These are phyloP conservation scores for Panus rudis DNA, from an alignment of 768 basidiomycete species.

Conservation along the genomic window DNA sequence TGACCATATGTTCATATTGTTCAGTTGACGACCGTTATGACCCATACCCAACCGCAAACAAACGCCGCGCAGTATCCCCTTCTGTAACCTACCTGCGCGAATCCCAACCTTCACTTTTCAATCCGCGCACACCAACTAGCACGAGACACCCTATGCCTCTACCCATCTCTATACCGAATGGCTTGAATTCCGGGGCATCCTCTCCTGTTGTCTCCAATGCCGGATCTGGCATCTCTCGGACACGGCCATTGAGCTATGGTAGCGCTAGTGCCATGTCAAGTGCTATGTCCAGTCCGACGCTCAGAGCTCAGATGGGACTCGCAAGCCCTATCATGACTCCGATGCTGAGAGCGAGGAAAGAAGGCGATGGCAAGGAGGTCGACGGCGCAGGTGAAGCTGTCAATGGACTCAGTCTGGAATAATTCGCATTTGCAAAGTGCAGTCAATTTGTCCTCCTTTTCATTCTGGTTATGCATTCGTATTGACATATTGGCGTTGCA, in stretches of 20 bases:
- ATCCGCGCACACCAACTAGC: conserved; percentile 36
- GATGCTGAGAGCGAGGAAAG: conserved; percentile 42
- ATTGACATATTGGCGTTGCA: neutral
- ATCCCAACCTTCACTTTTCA: conserved; percentile 45
- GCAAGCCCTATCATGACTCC: conserved; percentile 74
- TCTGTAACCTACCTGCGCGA: conserved; percentile 66
- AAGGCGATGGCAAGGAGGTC: conserved; percentile 50
- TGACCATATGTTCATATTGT: conserved; percentile 8
- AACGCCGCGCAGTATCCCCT: conserved; percentile 79
- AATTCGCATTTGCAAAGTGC: conserved; percentile 1
- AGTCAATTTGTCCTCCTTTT: neutral
- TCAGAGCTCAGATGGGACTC: conserved; percentile 63
- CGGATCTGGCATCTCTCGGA: conserved; percentile 29
- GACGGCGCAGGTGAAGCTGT: conserved; percentile 79
- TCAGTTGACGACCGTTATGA: conserved; percentile 81
- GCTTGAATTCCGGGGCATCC: conserved; percentile 57
- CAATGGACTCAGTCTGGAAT: conserved; percentile 45
- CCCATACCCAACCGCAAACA: conserved; percentile 71
- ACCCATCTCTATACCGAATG: conserved; percentile 63
- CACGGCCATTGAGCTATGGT: conserved; percentile 28
- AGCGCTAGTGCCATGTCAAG: conserved; percentile 49
- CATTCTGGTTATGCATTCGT: neutral
- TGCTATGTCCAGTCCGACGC: conserved; percentile 67
- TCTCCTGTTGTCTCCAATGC: conserved; percentile 57
- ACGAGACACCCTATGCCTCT: conserved; percentile 23